Base-by-base conservation (phyloP, 805 yeast species). In the Candida germanica region DNA sequence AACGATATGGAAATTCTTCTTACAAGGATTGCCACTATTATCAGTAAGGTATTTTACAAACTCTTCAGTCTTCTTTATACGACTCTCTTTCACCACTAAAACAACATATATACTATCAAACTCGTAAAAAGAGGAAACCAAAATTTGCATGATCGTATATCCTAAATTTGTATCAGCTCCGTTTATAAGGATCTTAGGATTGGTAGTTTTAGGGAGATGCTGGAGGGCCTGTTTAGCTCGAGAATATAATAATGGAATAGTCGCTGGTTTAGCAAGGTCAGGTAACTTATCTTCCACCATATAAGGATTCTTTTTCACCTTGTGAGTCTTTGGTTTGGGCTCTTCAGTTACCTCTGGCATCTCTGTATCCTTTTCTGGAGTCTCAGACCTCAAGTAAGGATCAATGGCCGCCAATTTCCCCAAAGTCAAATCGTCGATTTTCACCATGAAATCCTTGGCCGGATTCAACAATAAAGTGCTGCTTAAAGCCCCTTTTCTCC, bases 391-490 rank as follows among this genome's bases (percentile, higher is more conserved):
- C 19, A 64, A 50, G 18, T 46, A 36, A 6, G 58, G 47, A 39
- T 64, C 61, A 10, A 59, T 33, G 1, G 37, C 23, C 6, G 39
- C 44, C 27, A 65, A 37, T 13, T 38, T 36, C 1, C 46, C 50
- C 14, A 57, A 38, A 4, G 49, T 49, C 2, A 43, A 52, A 1
- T 57, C 59, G 24, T 47, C 49, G 6, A 65, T 49, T n/a, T 48
- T 53, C 1, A 66, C 31, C 13, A 66, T 14, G 15, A 51, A 35
- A 47, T 81, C 87, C 23, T 60, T 51, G 8, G 51, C 49, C 11
- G 84, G 79, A 40, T 79, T 73, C 3, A 83, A 54, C 14, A 77
- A 50, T 8, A 83, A 64, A 29, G 78, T 71, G 3, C 84, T 67
- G 23, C 80, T 73, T 17, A 81, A 54, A 2, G 83, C 59, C 6